Percentiles rank a stretch among this genome's conserved stretches.
phyloP scores from a whole-genome alignment of 1,284 basidiomycete genomes.

The Rhodotorula sp. region DNA sequence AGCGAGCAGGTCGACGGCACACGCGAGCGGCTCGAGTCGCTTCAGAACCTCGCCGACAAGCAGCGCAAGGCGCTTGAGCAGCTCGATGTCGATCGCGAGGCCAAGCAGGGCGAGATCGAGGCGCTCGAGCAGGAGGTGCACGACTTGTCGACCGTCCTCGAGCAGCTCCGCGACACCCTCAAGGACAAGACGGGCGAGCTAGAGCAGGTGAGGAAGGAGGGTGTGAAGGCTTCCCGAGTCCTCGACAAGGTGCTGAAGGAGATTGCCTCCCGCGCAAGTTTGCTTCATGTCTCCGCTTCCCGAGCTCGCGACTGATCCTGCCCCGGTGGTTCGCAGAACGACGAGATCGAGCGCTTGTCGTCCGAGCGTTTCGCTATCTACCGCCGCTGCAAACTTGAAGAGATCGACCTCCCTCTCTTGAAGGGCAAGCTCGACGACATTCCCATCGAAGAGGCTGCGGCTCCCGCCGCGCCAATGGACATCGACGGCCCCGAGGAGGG shows the following conservation, averaged over 20 bases:
- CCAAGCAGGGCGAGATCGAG: conserved; percentile 18
- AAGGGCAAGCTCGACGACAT: conserved; percentile 78
- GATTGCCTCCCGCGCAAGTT: conserved; percentile 68
- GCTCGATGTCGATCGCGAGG: conserved; percentile 10
- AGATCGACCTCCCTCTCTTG: conserved; percentile 76
- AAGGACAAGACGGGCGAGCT: conserved; percentile 68
- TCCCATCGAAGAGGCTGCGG: conserved; percentile 72
- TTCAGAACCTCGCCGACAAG: conserved; percentile 10
- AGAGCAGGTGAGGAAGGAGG: conserved; percentile 72
- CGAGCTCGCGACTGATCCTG: conserved; percentile 1
- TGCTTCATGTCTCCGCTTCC: neutral
- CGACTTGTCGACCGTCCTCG: conserved; percentile 47
- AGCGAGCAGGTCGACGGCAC: conserved; percentile 65
- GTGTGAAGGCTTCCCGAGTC: conserved; percentile 65
- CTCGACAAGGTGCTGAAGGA: conserved; percentile 88
- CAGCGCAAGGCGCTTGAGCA: conserved; percentile 11
- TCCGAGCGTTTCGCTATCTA: conserved; percentile 84
- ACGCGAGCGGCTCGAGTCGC: conserved; percentile 61
- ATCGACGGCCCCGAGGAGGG: conserved; percentile 77
- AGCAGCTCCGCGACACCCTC: conserved; percentile 57
- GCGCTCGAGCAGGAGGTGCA: conserved; percentile 29
- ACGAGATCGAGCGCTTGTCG: conserved; percentile 85
- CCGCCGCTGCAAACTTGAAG: conserved; percentile 88
- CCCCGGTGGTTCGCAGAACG: conserved; percentile 61
- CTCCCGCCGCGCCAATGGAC: conserved; percentile 63